Evolutionary conservation across 2,329 filamentous ascomycete genomes (phyloP).

Genomic region (Diaporthe batatas): DNA sequence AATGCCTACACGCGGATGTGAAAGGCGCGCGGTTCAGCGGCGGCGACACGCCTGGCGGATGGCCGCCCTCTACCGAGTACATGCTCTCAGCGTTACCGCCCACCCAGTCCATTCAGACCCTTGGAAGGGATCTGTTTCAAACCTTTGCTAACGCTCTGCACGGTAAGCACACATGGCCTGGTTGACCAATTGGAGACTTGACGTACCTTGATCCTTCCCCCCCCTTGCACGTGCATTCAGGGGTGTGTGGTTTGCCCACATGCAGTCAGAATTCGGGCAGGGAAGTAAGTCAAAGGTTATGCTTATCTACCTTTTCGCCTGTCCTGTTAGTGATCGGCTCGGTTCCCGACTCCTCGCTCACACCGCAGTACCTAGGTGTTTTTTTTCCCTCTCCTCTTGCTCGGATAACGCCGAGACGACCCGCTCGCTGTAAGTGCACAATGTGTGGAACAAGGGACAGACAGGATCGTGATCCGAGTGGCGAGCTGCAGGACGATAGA

Average conservation of each 20-base stretch:
- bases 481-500: conserved; percentile 7
- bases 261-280: neutral
- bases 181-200: neutral
- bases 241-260: neutral
- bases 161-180: neutral
- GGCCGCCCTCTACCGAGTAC: neutral
- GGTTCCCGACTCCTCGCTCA: neutral
- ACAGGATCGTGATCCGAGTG: conserved; percentile 11
- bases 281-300: neutral
- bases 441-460: no score
- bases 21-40: conserved; percentile 32
- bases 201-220: conserved; percentile 14
- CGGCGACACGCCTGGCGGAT: neutral
- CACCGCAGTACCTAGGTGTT: no score
- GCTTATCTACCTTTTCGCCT: neutral
- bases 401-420: conserved; percentile 9
- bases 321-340: neutral
- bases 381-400: neutral
- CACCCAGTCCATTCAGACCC: neutral
- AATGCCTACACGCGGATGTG: neutral
- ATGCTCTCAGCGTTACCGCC: neutral
- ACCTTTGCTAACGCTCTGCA: neutral
- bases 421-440: no score
- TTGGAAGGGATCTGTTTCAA: conserved; percentile 19
- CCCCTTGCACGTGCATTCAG: conserved; percentile 17